Evolutionary conservation across 169 alveolate genomes (phyloP).

Genomic region (Plasmodium cynomolgi): DNA sequence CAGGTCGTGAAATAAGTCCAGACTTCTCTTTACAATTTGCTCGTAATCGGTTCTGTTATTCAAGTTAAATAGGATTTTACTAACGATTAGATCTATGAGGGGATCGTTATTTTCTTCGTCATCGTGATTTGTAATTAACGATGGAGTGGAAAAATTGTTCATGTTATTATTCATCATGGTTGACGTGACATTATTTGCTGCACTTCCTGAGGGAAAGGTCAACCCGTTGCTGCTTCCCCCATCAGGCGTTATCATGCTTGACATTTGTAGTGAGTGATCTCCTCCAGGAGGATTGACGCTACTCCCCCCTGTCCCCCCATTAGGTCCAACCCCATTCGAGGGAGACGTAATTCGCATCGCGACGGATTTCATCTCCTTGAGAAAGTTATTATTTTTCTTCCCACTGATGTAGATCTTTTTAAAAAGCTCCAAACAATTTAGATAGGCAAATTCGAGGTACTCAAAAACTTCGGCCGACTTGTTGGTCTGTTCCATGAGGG

Average conservation of each 20-base stretch:
- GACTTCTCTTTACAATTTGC: conserved; percentile 90
- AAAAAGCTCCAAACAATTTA: conserved; percentile 93
- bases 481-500: conserved; percentile 75
- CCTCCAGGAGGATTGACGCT: neutral
- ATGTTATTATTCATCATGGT: conserved; percentile 1
- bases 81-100: conserved; percentile 39
- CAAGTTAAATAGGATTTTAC: conserved; percentile 86
- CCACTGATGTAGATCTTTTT: conserved; percentile 93
- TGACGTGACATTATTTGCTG: conserved; percentile 5
- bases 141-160: conserved; percentile 28
- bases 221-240: neutral
- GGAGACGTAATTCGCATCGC: conserved; percentile 24
- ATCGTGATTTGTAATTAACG: conserved; percentile 37
- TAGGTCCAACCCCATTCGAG: neutral
- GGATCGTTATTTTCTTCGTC: conserved; percentile 70
- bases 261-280: neutral
- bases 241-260: neutral
- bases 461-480: conserved; percentile 80
- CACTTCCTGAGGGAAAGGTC: neutral
- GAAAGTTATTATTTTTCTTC: conserved; percentile 90
- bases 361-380: conserved; percentile 64
- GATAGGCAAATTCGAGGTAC: conserved; percentile 88
- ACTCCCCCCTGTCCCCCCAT: neutral
- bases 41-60: conserved; percentile 89
- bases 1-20: conserved; percentile 90